A percentile compares a stretch with the other conserved stretches of the same genome.
Conservation (phyloP, 1,284 basidiomycete genomes). For the Ustilago trichophora region DNA sequence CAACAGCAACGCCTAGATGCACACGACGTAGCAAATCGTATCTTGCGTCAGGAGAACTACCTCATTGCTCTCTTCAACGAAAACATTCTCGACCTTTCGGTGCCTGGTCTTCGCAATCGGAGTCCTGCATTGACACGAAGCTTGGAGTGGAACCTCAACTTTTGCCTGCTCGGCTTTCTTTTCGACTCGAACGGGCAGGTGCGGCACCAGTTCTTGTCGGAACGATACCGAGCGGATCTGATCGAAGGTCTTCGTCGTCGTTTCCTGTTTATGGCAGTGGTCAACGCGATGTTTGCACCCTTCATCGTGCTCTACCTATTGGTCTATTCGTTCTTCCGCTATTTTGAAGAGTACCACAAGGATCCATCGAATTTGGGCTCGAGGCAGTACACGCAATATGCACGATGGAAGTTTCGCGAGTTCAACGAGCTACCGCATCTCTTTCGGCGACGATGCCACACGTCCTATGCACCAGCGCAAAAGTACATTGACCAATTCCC, state of each 20-base stretch:
- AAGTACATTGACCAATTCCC: slow-evolving; percentile 98
- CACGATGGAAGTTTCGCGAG: slow-evolving; percentile 98
- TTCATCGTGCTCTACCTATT: slow-evolving; percentile 96
- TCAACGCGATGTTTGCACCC: slow-evolving; percentile 93
- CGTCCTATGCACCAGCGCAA: slow-evolving; percentile 86
- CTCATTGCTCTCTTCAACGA: slow-evolving; percentile 97
- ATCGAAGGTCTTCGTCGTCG: slow-evolving; percentile 83
- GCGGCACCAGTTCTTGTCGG: slow-evolving; percentile 86
- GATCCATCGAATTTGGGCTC: slow-evolving; percentile 93
- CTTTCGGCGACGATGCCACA: slow-evolving; percentile 83
- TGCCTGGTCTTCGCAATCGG: slow-evolving; percentile 70
- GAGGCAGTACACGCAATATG: slow-evolving; percentile 90
- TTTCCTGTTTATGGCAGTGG: slow-evolving; percentile 92
- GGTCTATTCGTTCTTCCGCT: slow-evolving; percentile 99
- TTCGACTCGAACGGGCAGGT: slow-evolving; percentile 89
- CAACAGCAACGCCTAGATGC: slow-evolving; percentile 73
- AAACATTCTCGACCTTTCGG: slow-evolving; percentile 85
- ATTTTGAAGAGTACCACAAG: slow-evolving; percentile 99
- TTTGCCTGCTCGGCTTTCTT: slow-evolving; percentile 91
- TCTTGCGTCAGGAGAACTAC: slow-evolving; percentile 97
- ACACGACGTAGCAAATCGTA: slow-evolving; percentile 94
- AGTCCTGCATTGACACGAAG: slow-evolving; percentile 81
- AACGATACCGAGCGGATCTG: slow-evolving; percentile 78
- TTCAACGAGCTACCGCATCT: slow-evolving; percentile 97
- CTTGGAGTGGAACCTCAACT: slow-evolving; percentile 94